These are phyloP conservation scores for Podaxis carcinomalis DNA, from an alignment of 768 basidiomycete genomes.

Conservation along the genomic window DNA sequence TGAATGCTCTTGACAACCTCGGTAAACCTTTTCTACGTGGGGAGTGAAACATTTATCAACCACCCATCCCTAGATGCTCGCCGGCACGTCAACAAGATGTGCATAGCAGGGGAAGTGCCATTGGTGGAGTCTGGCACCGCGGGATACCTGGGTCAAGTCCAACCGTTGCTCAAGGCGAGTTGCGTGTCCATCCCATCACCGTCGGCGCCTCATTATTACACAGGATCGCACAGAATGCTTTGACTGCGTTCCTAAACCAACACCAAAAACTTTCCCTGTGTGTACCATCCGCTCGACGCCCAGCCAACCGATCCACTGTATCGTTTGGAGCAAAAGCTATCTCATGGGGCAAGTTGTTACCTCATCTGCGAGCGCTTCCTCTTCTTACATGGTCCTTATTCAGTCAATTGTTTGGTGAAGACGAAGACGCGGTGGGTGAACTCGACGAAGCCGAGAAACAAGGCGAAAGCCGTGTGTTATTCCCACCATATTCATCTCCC, in stretches of 20 bases:
- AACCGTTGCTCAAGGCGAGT: slow-evolving; percentile 81
- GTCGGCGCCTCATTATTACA: neutral
- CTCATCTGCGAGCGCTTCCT: neutral
- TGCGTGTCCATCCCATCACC: neutral
- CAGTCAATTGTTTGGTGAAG: slow-evolving; percentile 94
- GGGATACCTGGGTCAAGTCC: slow-evolving; percentile 95
- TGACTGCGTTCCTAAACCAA: slow-evolving; percentile 90
- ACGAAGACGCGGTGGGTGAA: slow-evolving; percentile 77
- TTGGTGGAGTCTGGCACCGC: slow-evolving; percentile 96
- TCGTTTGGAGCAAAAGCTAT: slow-evolving; percentile 98
- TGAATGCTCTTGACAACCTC: slow-evolving; percentile 95
- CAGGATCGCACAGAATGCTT: slow-evolving; percentile 93
- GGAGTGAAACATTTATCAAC: neutral
- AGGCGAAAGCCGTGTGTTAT: slow-evolving; percentile 80
- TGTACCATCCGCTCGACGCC: slow-evolving; percentile 98
- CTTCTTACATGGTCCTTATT: slow-evolving; percentile 1
- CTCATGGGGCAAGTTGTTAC: slow-evolving; percentile 69
- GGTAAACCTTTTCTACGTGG: slow-evolving; percentile 44
- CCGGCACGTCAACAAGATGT: slow-evolving; percentile 96
- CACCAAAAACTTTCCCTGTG: slow-evolving; percentile 93
- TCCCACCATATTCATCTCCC: neutral
- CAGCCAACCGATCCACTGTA: slow-evolving; percentile 96
- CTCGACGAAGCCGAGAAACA: slow-evolving; percentile 89
- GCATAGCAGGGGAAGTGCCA: slow-evolving; percentile 87
- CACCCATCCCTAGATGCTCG: slow-evolving; percentile 64